phyloP scores from a whole-genome alignment of 345 rosid genomes.

The Angophora floribunda region DNA sequence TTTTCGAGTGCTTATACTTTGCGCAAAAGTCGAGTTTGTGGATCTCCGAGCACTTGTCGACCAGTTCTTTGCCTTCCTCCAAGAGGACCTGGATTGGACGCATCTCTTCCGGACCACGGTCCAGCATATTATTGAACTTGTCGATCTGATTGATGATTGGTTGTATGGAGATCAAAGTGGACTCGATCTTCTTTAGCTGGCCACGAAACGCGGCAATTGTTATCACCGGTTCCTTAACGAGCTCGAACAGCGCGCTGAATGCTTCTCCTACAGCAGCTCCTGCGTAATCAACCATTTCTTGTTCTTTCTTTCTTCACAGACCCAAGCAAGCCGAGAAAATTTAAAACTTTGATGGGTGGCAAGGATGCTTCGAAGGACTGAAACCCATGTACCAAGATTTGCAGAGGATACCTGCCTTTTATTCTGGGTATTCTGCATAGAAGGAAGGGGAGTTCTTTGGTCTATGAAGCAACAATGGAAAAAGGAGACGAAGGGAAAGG shows the following conservation, averaged over 20 bases:
- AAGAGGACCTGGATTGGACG: not conserved
- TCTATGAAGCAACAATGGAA: not conserved
- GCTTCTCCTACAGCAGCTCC: not conserved
- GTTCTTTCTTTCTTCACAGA: not conserved
- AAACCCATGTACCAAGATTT: not conserved
- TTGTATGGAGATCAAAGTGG: not conserved
- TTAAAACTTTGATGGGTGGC: not conserved
- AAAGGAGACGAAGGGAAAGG: no score
- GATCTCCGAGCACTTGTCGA: not conserved
- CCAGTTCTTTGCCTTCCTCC: not conserved
- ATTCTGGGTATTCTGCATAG: not conserved
- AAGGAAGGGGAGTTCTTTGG: not conserved
- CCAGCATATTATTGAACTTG: not conserved
- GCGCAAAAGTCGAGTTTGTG: rapidly evolving
- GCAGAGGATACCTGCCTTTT: not conserved
- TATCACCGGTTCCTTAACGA: rapidly evolving
- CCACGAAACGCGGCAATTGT: not conserved
- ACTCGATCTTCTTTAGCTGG: not conserved
- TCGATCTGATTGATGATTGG: not conserved
- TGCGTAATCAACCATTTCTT: not conserved
- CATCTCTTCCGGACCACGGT: not conserved
- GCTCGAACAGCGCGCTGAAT: not conserved
- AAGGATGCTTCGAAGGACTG: not conserved
- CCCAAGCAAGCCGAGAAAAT: not conserved
- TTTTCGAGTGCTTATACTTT: not conserved